Conservation (phyloP, 306 rosid species). For the Gastrolobium villosum region DNA sequence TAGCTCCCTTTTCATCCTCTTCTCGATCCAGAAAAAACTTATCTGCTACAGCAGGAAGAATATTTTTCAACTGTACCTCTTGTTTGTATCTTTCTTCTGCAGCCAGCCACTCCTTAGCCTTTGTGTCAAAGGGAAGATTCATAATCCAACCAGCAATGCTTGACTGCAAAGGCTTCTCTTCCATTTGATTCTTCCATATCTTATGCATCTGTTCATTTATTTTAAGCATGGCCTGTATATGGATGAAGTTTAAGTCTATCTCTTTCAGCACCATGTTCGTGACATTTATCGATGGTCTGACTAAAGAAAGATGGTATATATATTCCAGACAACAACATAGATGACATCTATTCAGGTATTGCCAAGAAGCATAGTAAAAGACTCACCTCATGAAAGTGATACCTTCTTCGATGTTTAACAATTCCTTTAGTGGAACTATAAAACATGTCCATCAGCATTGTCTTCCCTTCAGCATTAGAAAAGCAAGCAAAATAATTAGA, state of each 20-base stretch:
- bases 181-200: constrained; percentile 85
- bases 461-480: constrained; percentile 75
- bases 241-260: constrained; percentile 31
- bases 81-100: constrained; percentile 90
- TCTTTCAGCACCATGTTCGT: constrained; percentile 40
- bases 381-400: constrained; percentile 97
- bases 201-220: constrained; percentile 97
- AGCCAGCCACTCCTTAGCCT: constrained; percentile 94
- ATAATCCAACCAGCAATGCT: constrained; percentile 83
- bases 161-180: constrained; percentile 77
- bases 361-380: constrained; percentile 36
- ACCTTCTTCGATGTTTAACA: constrained; percentile 86
- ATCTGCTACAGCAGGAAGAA: constrained; percentile 95
- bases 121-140: constrained; percentile 86
- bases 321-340: constrained; percentile 34
- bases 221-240: constrained; percentile 92
- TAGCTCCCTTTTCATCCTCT: constrained; percentile 79
- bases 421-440: constrained; percentile 83
- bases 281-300: constrained; percentile 26
- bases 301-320: constrained; percentile 21
- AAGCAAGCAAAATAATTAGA: constrained; percentile 32
- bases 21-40: constrained; percentile 70
- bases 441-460: constrained; percentile 99
- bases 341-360: constrained; percentile 25
- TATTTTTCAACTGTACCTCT: constrained; percentile 87